Conservation (phyloP, 169 alveolate species). For the Plasmodium relictum region DNA sequence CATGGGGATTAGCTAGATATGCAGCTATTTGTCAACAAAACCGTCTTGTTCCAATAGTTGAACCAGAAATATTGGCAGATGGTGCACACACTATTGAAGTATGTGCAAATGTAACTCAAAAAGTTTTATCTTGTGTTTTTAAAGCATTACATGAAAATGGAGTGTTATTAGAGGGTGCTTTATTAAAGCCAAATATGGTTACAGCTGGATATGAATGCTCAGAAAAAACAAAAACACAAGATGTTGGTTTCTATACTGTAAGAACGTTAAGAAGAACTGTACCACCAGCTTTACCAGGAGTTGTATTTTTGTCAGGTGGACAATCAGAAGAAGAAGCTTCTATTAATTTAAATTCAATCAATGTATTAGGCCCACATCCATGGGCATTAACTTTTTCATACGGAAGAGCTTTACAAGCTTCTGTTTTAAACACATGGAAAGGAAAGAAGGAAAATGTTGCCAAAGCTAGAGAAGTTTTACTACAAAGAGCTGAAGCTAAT, state of each 20-base stretch:
- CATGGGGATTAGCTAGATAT: conserved; percentile 98
- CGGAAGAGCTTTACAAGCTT: conserved; percentile 98
- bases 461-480: conserved; percentile 96
- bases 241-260: conserved; percentile 96
- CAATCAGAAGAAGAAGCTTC: conserved; percentile 99
- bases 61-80: conserved; percentile 98
- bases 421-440: conserved; percentile 96
- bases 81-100: conserved; percentile 97
- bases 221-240: conserved; percentile 92
- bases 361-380: conserved; percentile 93
- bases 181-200: conserved; percentile 99
- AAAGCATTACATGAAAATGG: conserved; percentile 95
- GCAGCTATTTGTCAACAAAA: conserved; percentile 98
- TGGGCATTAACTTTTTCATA: conserved; percentile 98
- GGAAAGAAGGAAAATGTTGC: conserved; percentile 96
- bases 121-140: conserved; percentile 95
- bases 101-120: conserved; percentile 96
- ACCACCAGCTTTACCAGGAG: conserved; percentile 98
- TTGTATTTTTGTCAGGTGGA: conserved; percentile 99
- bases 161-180: conserved; percentile 97
- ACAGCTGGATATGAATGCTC: conserved; percentile 96
- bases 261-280: conserved; percentile 95
- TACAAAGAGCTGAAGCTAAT: conserved; percentile 97
- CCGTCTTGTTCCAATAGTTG: conserved; percentile 99
- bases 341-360: conserved; percentile 96